Evolutionary conservation across 345 rosid genomes (phyloP), one percentile per base, ranked within the genome.

Genomic region (Eucalyptus regnans): DNA sequence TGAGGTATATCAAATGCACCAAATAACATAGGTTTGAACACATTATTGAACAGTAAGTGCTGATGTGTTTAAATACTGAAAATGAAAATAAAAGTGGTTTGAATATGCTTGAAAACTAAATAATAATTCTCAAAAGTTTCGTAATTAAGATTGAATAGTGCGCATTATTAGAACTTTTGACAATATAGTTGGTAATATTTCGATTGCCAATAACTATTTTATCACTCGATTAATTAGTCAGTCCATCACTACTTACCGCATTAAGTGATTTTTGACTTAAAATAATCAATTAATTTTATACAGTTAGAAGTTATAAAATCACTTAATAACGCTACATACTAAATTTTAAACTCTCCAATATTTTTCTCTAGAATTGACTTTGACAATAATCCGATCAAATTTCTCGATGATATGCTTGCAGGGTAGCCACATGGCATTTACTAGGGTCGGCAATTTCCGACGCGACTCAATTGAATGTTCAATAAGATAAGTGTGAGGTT

Each of bases 401-500:
- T 68, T 17, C 23, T 4, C 7, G 0, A 1, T 1, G 0, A 17
- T 3, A 31, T 33, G 33, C 33, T 33, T 33, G 33, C 33, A 33
- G 33, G 33, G 33, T 33, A 33, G 33, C 33, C 33, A 33, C 33
- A 33, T 33, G 44, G 80, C 43, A 33, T 17, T 68, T 1, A 33
- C 80, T 16, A 33, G 80, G 44, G 23, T 14, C 0, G 4, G 2
- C 23, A 31, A 64, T 64, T 64, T 64, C 0, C 10, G 0, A 66
- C 3, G 0, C 0, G 3, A 66, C 79, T 31, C 43, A 15, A 66
- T 6, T 5, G 2, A 31, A 37, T 16, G 1, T 31, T 33, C 0
- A 4, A 8, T 9, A 23, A 23, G 29, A 56, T 23, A 23, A 56
- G 4, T 23, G 6, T 9, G 29, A 56, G 29, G 23, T 56, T 56